phyloP scores from a whole-genome alignment of 192 early-diverging fungal genomes.

The Coemansia sp. region DNA sequence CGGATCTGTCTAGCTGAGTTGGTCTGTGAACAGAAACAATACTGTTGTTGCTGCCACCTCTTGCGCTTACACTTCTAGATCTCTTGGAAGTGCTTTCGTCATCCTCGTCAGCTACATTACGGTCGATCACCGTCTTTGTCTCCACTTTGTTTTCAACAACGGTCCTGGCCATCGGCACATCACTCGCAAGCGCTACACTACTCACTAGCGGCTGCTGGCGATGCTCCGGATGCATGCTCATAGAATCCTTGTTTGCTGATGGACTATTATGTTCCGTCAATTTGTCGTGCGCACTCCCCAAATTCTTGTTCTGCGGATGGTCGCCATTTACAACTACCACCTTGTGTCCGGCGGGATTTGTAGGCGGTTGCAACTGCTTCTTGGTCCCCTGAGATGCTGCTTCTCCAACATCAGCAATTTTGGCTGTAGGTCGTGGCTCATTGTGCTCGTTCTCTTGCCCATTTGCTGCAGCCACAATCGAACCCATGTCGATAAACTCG shows the following conservation, averaged over 20 bases:
- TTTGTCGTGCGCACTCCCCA: background rate
- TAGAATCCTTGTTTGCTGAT: background rate
- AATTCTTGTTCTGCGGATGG: background rate
- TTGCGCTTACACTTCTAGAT: background rate
- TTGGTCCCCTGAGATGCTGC: background rate
- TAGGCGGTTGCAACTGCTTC: background rate
- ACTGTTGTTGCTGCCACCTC: background rate
- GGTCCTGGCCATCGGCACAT: background rate
- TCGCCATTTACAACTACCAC: background rate
- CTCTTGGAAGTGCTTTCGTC: background rate
- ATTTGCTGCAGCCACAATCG: slow-evolving; percentile 9
- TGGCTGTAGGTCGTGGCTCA: slow-evolving; percentile 21
- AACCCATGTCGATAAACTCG: slow-evolving; percentile 17
- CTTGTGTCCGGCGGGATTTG: background rate
- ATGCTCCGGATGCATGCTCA: background rate
- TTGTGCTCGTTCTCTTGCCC: background rate
- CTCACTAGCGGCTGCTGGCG: background rate
- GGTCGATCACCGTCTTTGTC: background rate
- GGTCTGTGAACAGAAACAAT: background rate
- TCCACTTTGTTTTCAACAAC: background rate
- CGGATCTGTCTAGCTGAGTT: background rate
- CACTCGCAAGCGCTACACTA: background rate
- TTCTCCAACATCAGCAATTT: slow-evolving; percentile 16
- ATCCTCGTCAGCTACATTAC: background rate
- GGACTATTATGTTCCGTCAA: background rate